Percentiles rank a stretch among this genome's conserved stretches.
These are phyloP conservation scores for Termitomyces sp. DNA, from an alignment of 768 basidiomycete genomes.

Conservation along the genomic window DNA sequence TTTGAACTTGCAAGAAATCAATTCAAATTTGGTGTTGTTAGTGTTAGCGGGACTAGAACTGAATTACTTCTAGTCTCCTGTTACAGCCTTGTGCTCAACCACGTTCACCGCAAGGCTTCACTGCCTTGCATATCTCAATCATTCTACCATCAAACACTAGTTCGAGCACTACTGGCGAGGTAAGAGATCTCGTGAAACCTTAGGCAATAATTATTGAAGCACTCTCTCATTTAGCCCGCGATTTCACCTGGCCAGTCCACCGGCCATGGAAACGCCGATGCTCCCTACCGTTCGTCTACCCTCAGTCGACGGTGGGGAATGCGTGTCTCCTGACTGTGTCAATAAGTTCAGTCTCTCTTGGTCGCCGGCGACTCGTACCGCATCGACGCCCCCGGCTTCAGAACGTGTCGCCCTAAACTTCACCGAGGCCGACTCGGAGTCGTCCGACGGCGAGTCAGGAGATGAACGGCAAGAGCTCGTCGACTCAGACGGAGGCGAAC, in stretches of 20 bases:
- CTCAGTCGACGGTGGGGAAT: conserved; percentile 33
- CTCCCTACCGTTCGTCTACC: conserved; percentile 50
- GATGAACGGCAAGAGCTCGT: conserved; percentile 10
- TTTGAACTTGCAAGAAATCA: neutral
- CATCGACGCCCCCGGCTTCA: conserved; percentile 30
- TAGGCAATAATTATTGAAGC: neutral
- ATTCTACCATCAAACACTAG: neutral
- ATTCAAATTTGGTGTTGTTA: conserved; percentile 26
- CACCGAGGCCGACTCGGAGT: conserved; percentile 42
- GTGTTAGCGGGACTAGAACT: conserved; percentile 10
- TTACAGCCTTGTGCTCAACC: conserved; percentile 2
- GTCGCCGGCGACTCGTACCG: conserved; percentile 39
- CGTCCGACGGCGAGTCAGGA: conserved; percentile 38
- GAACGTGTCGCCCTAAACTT: conserved; percentile 39
- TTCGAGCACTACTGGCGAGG: conserved; percentile 6
- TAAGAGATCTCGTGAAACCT: neutral
- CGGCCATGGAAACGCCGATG: conserved; percentile 28
- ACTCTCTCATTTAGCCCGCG: neutral
- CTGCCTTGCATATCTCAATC: conserved; percentile 6
- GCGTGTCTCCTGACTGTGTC: conserved; percentile 37
- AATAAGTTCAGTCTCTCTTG: conserved; percentile 60
- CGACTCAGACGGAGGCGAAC: conserved; percentile 15
- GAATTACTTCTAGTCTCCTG: neutral
- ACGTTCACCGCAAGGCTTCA: conserved; percentile 5
- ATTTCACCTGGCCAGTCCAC: conserved; percentile 9